These are phyloP conservation scores for Remersonia thermophila DNA, from an alignment of 2,329 filamentous ascomycete genomes.

Conservation along the genomic window DNA sequence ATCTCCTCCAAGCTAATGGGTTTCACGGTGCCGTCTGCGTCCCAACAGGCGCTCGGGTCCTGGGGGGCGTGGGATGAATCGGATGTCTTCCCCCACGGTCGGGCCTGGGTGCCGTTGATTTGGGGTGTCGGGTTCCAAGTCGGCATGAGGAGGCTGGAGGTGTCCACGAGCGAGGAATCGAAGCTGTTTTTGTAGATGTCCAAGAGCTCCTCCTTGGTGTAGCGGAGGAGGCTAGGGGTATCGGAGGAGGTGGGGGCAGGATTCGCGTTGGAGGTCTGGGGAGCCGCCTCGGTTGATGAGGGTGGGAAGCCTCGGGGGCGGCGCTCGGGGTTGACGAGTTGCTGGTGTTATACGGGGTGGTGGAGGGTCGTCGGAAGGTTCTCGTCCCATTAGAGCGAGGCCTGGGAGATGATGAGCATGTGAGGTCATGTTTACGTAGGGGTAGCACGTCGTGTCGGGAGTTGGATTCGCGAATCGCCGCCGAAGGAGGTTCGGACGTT, in stretches of 20 bases:
- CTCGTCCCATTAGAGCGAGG: constrained; percentile 49
- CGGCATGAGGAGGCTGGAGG: constrained; percentile 57
- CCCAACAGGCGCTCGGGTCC: constrained; percentile 91
- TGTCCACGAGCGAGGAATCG: constrained; percentile 42
- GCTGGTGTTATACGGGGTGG: constrained; percentile 33
- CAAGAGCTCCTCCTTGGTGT: constrained; percentile 68
- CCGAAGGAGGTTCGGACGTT: neutral
- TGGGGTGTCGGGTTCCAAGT: constrained; percentile 64
- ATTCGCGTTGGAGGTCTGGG: no score
- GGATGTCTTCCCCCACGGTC: constrained; percentile 65
- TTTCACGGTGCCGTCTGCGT: constrained; percentile 53
- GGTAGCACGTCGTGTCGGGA: no score
- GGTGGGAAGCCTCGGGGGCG: no score
- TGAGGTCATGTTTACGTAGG: no score
- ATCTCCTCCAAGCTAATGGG: constrained; percentile 65
- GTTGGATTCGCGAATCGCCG: no score
- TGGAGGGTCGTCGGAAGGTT: constrained; percentile 52
- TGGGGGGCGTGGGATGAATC: constrained; percentile 57
- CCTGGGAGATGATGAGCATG: constrained; percentile 27
- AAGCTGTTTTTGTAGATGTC: constrained; percentile 48
- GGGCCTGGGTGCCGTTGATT: constrained; percentile 48
- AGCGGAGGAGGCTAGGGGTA: constrained; percentile 41
- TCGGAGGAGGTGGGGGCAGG: constrained; percentile 5
- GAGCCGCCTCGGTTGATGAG: no score
- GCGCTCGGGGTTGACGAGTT: no score